A percentile compares a stretch with the other conserved stretches of the same genome.
phyloP scores from a whole-genome alignment of 2,329 filamentous ascomycete genomes.

The Leptographium radiaticola region DNA sequence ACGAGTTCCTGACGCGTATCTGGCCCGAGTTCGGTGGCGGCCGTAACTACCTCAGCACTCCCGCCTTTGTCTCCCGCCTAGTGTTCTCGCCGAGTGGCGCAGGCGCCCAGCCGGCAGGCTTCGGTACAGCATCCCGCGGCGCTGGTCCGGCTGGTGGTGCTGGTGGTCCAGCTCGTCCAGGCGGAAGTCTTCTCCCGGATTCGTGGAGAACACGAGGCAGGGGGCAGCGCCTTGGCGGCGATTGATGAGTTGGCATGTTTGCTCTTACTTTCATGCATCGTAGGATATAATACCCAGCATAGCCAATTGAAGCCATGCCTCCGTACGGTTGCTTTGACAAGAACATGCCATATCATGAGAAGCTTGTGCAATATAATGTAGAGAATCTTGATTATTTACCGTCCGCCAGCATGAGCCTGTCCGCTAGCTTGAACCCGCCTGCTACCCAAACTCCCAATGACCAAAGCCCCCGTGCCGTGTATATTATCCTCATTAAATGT shows the following conservation, averaged over 20 bases:
- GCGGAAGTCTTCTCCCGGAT: conserved; percentile 41
- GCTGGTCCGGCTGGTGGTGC: conserved; percentile 15
- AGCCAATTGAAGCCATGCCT: too few species aligned
- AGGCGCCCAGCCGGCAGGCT: conserved; percentile 30
- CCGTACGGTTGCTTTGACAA: too few species aligned
- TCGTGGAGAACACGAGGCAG: conserved; percentile 51
- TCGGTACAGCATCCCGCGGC: conserved; percentile 47
- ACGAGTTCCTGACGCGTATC: conserved; percentile 77
- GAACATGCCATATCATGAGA: too few species aligned
- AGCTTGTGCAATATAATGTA: too few species aligned
- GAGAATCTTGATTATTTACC: too few species aligned
- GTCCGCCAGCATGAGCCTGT: too few species aligned
- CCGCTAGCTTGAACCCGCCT: too few species aligned
- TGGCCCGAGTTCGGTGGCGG: conserved; percentile 87
- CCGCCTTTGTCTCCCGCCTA: conserved; percentile 54
- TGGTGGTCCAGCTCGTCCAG: conserved; percentile 12
- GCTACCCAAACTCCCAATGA: too few species aligned
- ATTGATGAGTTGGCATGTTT: conserved; percentile 8
- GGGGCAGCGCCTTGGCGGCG: conserved; percentile 47
- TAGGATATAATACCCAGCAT: not conserved
- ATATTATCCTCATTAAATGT: too few species aligned
- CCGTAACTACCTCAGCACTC: conserved; percentile 61
- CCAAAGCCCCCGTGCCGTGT: too few species aligned
- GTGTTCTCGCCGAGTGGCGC: conserved; percentile 36
- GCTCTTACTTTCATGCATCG: not conserved